These are phyloP conservation scores for Cystoisospora suis DNA, from an alignment of 169 alveolate genomes.

Conservation along the genomic window DNA sequence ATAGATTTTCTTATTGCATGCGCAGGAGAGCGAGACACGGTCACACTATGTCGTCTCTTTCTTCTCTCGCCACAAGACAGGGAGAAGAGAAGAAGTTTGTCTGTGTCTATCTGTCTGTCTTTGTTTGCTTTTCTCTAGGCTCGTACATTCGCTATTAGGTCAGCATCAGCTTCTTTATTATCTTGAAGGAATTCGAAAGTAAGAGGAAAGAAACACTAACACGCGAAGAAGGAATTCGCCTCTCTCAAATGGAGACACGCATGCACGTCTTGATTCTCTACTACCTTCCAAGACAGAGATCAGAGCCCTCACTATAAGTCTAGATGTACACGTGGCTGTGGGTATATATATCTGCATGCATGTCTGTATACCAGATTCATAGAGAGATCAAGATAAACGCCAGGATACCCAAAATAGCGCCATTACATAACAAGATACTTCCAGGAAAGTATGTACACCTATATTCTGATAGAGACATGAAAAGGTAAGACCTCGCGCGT, in stretches of 20 bases:
- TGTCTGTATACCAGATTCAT: neutral
- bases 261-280: neutral
- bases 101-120: neutral
- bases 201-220: too few relatives aligned
- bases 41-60: too few relatives aligned
- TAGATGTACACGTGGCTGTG: neutral
- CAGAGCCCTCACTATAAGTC: neutral
- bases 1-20: too few relatives aligned
- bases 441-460: too few relatives aligned
- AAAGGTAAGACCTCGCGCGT: too few relatives aligned
- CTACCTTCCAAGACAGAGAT: neutral
- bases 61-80: neutral
- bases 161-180: conserved; percentile 1
- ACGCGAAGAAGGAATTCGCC: too few relatives aligned
- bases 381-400: neutral
- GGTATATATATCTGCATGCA: neutral
- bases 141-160: neutral
- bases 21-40: too few relatives aligned
- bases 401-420: too few relatives aligned
- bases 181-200: conserved; percentile 32
- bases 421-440: too few relatives aligned
- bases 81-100: neutral
- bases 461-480: too few relatives aligned
- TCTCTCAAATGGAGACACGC: neutral
- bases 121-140: neutral